A percentile compares a stretch with the other conserved stretches of the same genome.
Evolutionary conservation across 2,329 filamentous ascomycete genomes (phyloP).

Genomic region (Fusarium sp.): DNA sequence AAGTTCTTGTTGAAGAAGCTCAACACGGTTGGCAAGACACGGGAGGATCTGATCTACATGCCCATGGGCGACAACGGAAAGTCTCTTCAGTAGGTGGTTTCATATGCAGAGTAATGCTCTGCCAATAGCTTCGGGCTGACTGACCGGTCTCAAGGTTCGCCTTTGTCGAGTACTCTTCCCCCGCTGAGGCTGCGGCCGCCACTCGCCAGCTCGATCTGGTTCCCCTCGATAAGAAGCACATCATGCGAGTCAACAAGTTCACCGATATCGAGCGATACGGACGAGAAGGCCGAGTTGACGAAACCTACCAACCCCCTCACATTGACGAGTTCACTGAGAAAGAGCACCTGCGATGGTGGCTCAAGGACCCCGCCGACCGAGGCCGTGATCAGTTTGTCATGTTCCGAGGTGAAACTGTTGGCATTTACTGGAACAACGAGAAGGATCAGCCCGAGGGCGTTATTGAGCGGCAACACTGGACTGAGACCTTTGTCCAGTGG

Average conservation of each 20-base stretch:
- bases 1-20: slow-evolving; percentile 98
- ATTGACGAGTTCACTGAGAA: slow-evolving; percentile 91
- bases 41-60: slow-evolving; percentile 93
- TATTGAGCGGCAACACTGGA: slow-evolving; percentile 96
- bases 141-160: slow-evolving; percentile 77
- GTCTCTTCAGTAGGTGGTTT: slow-evolving; percentile 81
- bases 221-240: slow-evolving; percentile 97
- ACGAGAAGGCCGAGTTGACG: slow-evolving; percentile 92
- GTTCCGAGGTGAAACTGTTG: slow-evolving; percentile 92
- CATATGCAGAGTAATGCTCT: background rate
- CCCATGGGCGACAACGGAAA: slow-evolving; percentile 89
- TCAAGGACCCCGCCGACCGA: slow-evolving; percentile 84
- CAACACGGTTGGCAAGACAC: slow-evolving; percentile 85
- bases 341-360: slow-evolving; percentile 95
- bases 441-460: slow-evolving; percentile 89
- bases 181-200: slow-evolving; percentile 90
- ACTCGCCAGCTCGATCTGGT: slow-evolving; percentile 90
- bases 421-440: slow-evolving; percentile 99
- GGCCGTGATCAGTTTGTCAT: slow-evolving; percentile 97
- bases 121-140: slow-evolving; percentile 29
- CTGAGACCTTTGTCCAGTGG: slow-evolving; percentile 98
- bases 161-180: slow-evolving; percentile 95
- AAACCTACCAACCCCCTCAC: slow-evolving; percentile 87
- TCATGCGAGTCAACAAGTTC: slow-evolving; percentile 95
- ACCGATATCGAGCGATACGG: slow-evolving; percentile 98